phyloP scores from a whole-genome alignment of 352 stramenopile species.

The Peronospora farinosa region DNA sequence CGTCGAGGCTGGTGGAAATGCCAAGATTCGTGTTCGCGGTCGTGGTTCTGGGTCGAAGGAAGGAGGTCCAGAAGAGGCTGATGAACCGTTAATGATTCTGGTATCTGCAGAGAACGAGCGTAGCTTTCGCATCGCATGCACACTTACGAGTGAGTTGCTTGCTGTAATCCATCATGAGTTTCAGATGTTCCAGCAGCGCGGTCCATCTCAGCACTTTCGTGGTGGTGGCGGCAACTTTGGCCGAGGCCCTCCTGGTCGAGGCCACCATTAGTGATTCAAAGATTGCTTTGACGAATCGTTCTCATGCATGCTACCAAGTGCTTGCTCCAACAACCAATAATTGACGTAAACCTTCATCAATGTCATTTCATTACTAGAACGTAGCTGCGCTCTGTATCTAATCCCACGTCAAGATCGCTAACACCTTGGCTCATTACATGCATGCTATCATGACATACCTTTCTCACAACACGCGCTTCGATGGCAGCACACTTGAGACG shows the following conservation, averaged over 20 bases:
- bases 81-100: constrained; percentile 78
- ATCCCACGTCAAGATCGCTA: background rate
- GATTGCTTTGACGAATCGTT: constrained; percentile 2
- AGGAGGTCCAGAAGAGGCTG: constrained; percentile 52
- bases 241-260: constrained; percentile 26
- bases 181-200: constrained; percentile 46
- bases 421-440: background rate
- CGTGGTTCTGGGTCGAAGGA: constrained; percentile 77
- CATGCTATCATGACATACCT: background rate
- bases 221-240: constrained; percentile 18
- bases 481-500: constrained; percentile 72
- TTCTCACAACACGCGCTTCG: constrained; percentile 72
- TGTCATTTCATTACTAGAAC: constrained; percentile 1
- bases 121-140: constrained; percentile 73
- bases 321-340: constrained; percentile 3
- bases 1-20: constrained; percentile 65
- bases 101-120: constrained; percentile 83
- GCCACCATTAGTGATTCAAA: constrained; percentile 11
- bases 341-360: constrained; percentile 11
- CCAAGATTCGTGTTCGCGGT: constrained; percentile 82
- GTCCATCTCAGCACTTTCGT: constrained; percentile 21
- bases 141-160: constrained; percentile 60
- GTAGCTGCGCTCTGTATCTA: background rate
- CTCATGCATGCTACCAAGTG: background rate
- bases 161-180: constrained; percentile 71